phyloP scores from a whole-genome alignment of 2,329 filamentous ascomycete species.

The Herpotrichia juniperi region DNA sequence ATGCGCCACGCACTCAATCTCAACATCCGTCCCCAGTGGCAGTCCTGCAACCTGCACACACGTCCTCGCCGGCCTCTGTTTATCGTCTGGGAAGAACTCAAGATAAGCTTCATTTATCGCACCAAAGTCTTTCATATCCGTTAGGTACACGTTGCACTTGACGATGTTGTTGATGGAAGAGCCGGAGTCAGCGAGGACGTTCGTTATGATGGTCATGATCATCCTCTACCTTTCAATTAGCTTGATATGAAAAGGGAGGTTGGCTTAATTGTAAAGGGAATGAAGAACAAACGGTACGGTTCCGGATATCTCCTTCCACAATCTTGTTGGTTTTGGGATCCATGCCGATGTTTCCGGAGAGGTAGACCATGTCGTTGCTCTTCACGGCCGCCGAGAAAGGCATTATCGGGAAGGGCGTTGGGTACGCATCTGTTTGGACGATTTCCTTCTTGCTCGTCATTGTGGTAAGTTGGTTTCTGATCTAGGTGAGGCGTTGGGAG shows the following conservation, averaged over 20 bases:
- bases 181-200: conserved; percentile 65
- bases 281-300: conserved; percentile 54
- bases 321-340: conserved; percentile 61
- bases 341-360: conserved; percentile 67
- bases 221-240: conserved; percentile 6
- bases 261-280: neutral
- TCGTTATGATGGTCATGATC: conserved; percentile 8
- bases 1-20: conserved; percentile 58
- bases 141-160: conserved; percentile 71
- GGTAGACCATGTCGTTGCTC: conserved; percentile 71
- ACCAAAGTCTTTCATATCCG: conserved; percentile 68
- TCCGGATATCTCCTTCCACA: conserved; percentile 63
- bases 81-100: conserved; percentile 52
- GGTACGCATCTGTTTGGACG: conserved; percentile 8
- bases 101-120: conserved; percentile 64
- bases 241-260: neutral
- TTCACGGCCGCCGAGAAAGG: conserved; percentile 55
- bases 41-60: conserved; percentile 61
- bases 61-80: conserved; percentile 50
- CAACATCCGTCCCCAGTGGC: conserved; percentile 53
- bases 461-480: neutral
- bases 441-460: conserved; percentile 13
- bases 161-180: conserved; percentile 65
- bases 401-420: conserved; percentile 48
- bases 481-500: neutral